These are phyloP conservation scores for Crithidia brevicula DNA, from an alignment of 208 protist species.

Conservation along the genomic window DNA sequence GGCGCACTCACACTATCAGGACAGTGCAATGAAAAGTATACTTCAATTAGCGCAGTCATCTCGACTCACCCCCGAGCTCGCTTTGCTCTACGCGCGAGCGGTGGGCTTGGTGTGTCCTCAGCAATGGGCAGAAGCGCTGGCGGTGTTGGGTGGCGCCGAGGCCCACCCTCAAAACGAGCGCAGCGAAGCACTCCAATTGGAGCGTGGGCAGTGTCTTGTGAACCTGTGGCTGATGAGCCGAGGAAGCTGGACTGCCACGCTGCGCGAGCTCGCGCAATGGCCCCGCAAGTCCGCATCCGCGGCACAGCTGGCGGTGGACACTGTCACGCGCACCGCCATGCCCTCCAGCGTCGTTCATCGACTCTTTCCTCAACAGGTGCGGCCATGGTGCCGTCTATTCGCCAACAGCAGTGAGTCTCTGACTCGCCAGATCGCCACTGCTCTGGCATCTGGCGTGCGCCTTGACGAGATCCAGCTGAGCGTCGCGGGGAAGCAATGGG, in stretches of 20 bases:
- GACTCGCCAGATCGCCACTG: slow-evolving; percentile 36
- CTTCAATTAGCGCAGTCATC: slow-evolving; percentile 29
- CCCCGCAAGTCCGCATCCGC: neutral
- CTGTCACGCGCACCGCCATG: slow-evolving; percentile 35
- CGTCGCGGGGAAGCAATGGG: slow-evolving; percentile 49
- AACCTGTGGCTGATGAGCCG: slow-evolving; percentile 55
- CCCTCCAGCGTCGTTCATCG: slow-evolving; percentile 26
- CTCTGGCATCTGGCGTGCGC: slow-evolving; percentile 51
- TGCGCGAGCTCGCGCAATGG: slow-evolving; percentile 15
- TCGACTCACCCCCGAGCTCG: slow-evolving; percentile 48
- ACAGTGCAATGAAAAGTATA: neutral
- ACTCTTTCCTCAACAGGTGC: slow-evolving; percentile 14
- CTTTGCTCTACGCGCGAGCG: slow-evolving; percentile 47
- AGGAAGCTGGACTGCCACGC: slow-evolving; percentile 49
- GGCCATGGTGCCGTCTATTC: slow-evolving; percentile 17
- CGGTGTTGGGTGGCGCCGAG: slow-evolving; percentile 12
- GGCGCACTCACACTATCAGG: neutral
- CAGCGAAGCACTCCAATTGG: slow-evolving; percentile 1
- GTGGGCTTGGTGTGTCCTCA: slow-evolving; percentile 55
- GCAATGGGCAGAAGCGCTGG: slow-evolving; percentile 47
- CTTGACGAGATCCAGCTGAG: slow-evolving; percentile 78
- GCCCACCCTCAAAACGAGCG: neutral
- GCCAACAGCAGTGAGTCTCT: slow-evolving; percentile 1
- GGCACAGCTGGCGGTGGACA: slow-evolving; percentile 34
- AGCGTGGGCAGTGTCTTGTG: neutral